A percentile compares a stretch with the other conserved stretches of the same genome.
These are phyloP conservation scores for Saccharomycopsis schoenii DNA, from an alignment of 805 yeast species.

Conservation along the genomic window DNA sequence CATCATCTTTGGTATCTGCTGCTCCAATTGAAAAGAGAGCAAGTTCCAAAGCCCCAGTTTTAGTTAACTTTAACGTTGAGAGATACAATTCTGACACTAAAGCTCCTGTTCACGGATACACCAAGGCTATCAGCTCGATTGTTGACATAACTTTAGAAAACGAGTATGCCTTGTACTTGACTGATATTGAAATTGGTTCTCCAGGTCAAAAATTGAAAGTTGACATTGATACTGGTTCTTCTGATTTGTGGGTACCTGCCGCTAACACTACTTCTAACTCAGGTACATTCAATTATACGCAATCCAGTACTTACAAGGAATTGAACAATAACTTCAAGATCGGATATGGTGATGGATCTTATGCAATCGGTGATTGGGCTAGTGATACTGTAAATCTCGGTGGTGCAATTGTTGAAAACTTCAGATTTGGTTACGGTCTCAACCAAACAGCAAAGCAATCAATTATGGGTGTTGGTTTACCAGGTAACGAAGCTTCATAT, in stretches of 20 bases:
- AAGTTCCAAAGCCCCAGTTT: background rate
- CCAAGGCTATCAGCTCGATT: slow-evolving; percentile 1
- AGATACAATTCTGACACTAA: slow-evolving; percentile 5
- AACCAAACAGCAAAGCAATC: slow-evolving; percentile 15
- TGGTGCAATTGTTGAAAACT: slow-evolving; percentile 13
- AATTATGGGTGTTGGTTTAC: slow-evolving; percentile 71
- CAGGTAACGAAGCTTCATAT: slow-evolving; percentile 57
- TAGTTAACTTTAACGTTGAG: slow-evolving; percentile 8
- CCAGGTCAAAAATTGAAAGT: slow-evolving; percentile 34
- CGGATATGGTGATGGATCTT: slow-evolving; percentile 39
- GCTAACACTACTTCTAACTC: slow-evolving; percentile 3
- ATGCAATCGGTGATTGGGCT: slow-evolving; percentile 40
- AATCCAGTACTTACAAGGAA: slow-evolving; percentile 27
- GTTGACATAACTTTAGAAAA: slow-evolving; percentile 28
- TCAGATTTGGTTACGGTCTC: slow-evolving; percentile 17
- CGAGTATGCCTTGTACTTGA: slow-evolving; percentile 35
- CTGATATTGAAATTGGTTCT: slow-evolving; percentile 33
- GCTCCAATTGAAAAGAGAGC: slow-evolving; percentile 10
- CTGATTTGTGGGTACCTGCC: slow-evolving; percentile 39
- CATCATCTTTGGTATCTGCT: slow-evolving; percentile 6
- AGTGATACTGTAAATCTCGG: slow-evolving; percentile 17
- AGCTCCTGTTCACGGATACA: background rate
- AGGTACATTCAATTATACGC: slow-evolving; percentile 27
- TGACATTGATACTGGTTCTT: slow-evolving; percentile 40
- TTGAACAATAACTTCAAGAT: slow-evolving; percentile 30